A percentile compares a stretch with the other conserved stretches of the same genome.
These are phyloP conservation scores for Trichosporon faecale DNA, from an alignment of 1,284 basidiomycete genomes.

Conservation along the genomic window DNA sequence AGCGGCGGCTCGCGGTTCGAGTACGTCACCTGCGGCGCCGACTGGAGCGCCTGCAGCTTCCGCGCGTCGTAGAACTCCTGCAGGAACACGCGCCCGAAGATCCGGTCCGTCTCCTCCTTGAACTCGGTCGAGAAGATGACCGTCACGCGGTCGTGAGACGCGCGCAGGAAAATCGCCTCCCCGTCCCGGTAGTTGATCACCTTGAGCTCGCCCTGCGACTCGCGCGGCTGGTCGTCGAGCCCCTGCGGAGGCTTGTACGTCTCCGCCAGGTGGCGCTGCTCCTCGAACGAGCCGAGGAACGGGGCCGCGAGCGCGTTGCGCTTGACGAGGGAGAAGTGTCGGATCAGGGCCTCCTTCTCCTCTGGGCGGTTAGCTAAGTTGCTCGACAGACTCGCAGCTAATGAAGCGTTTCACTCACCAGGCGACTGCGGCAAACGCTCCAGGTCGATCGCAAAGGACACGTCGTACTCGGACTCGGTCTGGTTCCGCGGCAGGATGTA, in stretches of 20 bases:
- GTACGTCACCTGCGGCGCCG: constrained; percentile 97
- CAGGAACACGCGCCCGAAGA: constrained; percentile 94
- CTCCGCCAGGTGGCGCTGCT: constrained; percentile 81
- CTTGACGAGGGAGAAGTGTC: constrained; percentile 81
- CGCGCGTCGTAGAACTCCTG: constrained; percentile 99
- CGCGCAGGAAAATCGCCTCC: constrained; percentile 94
- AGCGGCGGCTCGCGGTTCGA: constrained; percentile 92
- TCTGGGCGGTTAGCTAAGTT: constrained; percentile 56
- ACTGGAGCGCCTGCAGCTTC: constrained; percentile 87
- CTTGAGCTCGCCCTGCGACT: constrained; percentile 75
- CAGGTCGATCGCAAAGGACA: constrained; percentile 82
- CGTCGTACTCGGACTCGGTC: constrained; percentile 80
- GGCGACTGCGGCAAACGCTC: constrained; percentile 73
- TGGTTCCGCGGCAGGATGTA: constrained; percentile 54
- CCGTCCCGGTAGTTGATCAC: constrained; percentile 91
- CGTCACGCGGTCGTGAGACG: constrained; percentile 90
- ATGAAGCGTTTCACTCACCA: constrained; percentile 60
- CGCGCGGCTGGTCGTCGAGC: constrained; percentile 47
- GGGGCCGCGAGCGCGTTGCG: constrained; percentile 93
- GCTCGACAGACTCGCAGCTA: no score
- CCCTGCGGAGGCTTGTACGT: constrained; percentile 48
- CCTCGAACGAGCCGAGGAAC: constrained; percentile 82
- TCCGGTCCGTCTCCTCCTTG: constrained; percentile 94
- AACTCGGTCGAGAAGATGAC: constrained; percentile 97
- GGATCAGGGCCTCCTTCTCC: constrained; percentile 72